Percentiles rank a stretch among this genome's conserved stretches.
Evolutionary conservation across 2,329 filamentous ascomycete genomes (phyloP).

Genomic region (Apiospora kogelbergensis): DNA sequence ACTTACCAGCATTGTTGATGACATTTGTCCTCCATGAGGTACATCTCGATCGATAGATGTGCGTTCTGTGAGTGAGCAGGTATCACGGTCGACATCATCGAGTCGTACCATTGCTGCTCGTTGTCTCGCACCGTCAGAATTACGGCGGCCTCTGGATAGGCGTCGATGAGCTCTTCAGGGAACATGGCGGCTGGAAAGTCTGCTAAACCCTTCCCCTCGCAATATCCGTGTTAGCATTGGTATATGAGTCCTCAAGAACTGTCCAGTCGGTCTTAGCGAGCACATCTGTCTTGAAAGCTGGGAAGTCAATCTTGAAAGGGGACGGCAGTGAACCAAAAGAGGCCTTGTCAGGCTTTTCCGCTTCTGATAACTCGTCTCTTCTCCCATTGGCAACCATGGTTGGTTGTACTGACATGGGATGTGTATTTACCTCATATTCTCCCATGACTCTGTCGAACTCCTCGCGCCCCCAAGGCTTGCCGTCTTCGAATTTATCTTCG

Average conservation of each 20-base stretch:
- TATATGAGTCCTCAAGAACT: not conserved
- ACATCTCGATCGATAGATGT: slow-evolving; percentile 21
- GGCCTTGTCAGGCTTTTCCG: too few relatives aligned
- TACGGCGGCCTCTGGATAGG: slow-evolving; percentile 63
- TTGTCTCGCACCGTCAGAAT: slow-evolving; percentile 59
- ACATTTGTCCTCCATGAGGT: slow-evolving; percentile 23
- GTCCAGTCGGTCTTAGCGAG: too few relatives aligned
- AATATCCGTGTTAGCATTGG: not conserved
- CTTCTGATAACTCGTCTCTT: not conserved
- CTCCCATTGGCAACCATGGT: not conserved
- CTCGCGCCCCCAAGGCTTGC: slow-evolving; percentile 27
- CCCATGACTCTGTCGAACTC: slow-evolving; percentile 36
- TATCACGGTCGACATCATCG: slow-evolving; percentile 32
- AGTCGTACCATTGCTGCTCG: slow-evolving; percentile 58
- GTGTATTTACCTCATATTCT: slow-evolving; percentile 26
- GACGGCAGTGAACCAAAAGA: not conserved
- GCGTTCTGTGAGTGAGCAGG: slow-evolving; percentile 21
- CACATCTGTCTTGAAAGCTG: not conserved
- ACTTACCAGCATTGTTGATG: slow-evolving; percentile 24
- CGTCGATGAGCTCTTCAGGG: slow-evolving; percentile 58
- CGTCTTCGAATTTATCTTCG: slow-evolving; percentile 31
- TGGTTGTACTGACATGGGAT: too few relatives aligned
- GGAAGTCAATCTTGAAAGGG: not conserved
- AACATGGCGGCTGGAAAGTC: slow-evolving; percentile 38
- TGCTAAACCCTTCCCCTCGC: slow-evolving; percentile 20